Percentiles rank a stretch among this genome's conserved stretches.
Evolutionary conservation across 2,329 filamentous ascomycete genomes (phyloP).

Genomic region (Aureobasidium sp.): DNA sequence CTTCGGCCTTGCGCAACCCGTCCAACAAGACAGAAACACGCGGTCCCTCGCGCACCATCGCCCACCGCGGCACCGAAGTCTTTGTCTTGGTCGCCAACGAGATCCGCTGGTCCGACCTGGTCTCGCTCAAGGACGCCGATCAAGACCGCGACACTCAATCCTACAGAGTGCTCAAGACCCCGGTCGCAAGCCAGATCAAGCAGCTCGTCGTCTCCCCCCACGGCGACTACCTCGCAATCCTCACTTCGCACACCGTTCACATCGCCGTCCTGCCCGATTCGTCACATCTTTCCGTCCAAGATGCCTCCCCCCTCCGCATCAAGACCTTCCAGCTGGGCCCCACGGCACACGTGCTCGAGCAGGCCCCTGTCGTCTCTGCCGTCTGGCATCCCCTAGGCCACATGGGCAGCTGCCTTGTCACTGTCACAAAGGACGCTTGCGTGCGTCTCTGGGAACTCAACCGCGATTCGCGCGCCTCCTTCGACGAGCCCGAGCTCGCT

Average conservation of each 20-base stretch:
- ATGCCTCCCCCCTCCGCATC: constrained; percentile 61
- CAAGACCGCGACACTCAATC: background rate
- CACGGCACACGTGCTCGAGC: constrained; percentile 81
- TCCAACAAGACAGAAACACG: constrained; percentile 13
- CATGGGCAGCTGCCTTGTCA: constrained; percentile 72
- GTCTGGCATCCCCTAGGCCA: constrained; percentile 91
- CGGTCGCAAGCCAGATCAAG: constrained; percentile 71
- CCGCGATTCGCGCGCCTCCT: constrained; percentile 73
- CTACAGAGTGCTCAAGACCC: constrained; percentile 54
- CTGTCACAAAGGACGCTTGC: constrained; percentile 77
- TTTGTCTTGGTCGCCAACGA: constrained; percentile 85
- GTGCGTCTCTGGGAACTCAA: constrained; percentile 88
- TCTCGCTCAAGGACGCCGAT: constrained; percentile 59
- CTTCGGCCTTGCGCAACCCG: constrained; percentile 13
- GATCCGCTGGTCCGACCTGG: constrained; percentile 83
- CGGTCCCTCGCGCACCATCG: constrained; percentile 56
- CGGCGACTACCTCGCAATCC: constrained; percentile 70
- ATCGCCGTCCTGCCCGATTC: constrained; percentile 77
- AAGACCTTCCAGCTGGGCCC: constrained; percentile 89
- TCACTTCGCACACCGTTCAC: constrained; percentile 81
- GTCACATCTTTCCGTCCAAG: constrained; percentile 61
- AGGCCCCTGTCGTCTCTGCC: constrained; percentile 68
- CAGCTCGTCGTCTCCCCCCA: constrained; percentile 80
- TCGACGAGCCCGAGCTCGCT: constrained; percentile 71
- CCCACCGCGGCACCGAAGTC: constrained; percentile 72